Percentiles rank a stretch among this genome's conserved stretches.
Evolutionary conservation across 805 yeast species (phyloP).

Genomic region (Torulaspora delbrueckii): DNA sequence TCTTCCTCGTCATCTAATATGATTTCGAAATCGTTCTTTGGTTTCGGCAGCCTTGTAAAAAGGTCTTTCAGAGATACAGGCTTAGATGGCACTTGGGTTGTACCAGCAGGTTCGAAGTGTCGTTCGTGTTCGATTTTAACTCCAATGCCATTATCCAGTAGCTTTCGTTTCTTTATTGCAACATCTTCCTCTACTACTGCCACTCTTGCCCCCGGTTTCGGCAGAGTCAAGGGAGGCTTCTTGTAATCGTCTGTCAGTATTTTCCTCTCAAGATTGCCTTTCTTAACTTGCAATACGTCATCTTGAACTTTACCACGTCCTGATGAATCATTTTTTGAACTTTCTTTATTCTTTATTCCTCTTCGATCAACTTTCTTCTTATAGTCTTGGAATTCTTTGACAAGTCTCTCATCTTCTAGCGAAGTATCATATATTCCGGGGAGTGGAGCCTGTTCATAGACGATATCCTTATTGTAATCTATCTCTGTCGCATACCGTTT

Average conservation of each 20-base stretch:
- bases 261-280: constrained; percentile 13
- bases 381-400: constrained; percentile 39
- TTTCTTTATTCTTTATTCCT: constrained; percentile 41
- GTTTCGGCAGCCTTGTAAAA: constrained; percentile 38
- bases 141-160: constrained; percentile 10
- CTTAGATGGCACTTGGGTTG: neutral
- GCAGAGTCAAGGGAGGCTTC: constrained; percentile 30
- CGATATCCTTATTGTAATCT: constrained; percentile 80
- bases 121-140: neutral
- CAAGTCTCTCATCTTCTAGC: constrained; percentile 49
- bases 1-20: constrained; percentile 33
- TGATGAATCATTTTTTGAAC: neutral
- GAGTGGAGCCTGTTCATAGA: constrained; percentile 66
- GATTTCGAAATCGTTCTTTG: constrained; percentile 46
- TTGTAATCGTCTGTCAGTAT: constrained; percentile 19
- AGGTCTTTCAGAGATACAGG: constrained; percentile 16
- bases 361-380: constrained; percentile 39
- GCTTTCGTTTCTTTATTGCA: constrained; percentile 30
- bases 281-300: neutral
- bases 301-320: neutral
- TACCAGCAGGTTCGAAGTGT: neutral
- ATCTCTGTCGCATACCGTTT: constrained; percentile 55
- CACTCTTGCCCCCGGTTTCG: constrained; percentile 34
- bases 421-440: constrained; percentile 63
- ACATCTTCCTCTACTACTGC: constrained; percentile 22